These are phyloP conservation scores for Saccharum spontaneum DNA, from an alignment of 176 grass and related monocot species.

Conservation along the genomic window DNA sequence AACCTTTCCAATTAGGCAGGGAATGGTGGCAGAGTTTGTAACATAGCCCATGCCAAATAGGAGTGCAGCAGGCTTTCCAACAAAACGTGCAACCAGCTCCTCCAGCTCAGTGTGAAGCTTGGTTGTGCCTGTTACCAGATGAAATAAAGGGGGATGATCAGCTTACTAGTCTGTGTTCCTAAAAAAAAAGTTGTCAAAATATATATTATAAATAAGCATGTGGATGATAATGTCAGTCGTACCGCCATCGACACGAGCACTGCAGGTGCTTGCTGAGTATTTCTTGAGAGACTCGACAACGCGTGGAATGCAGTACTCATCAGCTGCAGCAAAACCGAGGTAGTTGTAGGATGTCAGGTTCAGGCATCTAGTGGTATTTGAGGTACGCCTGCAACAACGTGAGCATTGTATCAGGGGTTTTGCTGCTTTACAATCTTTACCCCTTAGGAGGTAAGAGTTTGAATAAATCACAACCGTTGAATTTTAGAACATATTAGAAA, in stretches of 20 bases:
- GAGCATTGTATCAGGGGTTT: not conserved
- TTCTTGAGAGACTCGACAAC: conserved; percentile 76
- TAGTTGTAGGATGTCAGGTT: conserved; percentile 90
- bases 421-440: too few relatives aligned
- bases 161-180: not conserved
- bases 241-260: conserved; percentile 68
- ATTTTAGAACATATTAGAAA: too few relatives aligned
- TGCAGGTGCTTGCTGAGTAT: conserved; percentile 79
- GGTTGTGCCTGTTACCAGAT: conserved; percentile 59
- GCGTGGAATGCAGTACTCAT: conserved; percentile 84
- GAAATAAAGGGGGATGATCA: not conserved
- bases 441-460: too few relatives aligned
- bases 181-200: not conserved
- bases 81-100: conserved; percentile 64
- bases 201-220: not conserved
- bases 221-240: conserved; percentile 9
- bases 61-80: conserved; percentile 71
- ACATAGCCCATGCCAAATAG: conserved; percentile 87
- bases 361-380: conserved; percentile 75
- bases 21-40: conserved; percentile 80
- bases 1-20: conserved; percentile 63
- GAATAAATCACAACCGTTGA: too few relatives aligned
- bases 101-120: conserved; percentile 73
- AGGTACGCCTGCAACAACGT: conserved; percentile 44
- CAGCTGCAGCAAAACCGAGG: conserved; percentile 81